A percentile compares a stretch with the other conserved stretches of the same genome.
These are phyloP conservation scores for Fusarium oligoseptatum DNA, from an alignment of 2,329 filamentous ascomycete species.

Conservation along the genomic window DNA sequence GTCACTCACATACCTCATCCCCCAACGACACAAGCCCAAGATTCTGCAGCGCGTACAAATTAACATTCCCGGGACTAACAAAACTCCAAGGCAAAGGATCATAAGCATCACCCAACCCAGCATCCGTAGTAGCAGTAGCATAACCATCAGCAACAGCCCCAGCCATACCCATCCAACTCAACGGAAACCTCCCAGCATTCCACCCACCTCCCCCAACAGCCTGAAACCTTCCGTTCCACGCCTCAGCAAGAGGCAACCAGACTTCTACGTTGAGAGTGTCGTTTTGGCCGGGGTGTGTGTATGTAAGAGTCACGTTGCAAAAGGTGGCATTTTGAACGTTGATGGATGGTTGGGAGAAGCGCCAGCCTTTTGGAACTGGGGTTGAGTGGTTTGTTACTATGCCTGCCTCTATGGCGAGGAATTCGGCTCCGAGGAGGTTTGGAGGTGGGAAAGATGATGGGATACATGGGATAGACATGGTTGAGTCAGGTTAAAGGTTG, in stretches of 20 bases:
- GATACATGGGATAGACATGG: not conserved
- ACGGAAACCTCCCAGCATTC: conserved; percentile 19
- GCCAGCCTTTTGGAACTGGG: not conserved
- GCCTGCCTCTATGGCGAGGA: not conserved
- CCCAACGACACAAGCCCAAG: conserved; percentile 19
- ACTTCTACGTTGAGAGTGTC: conserved; percentile 25
- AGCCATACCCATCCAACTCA: conserved; percentile 15
- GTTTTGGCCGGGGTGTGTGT: conserved; percentile 29
- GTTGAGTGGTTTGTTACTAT: not conserved
- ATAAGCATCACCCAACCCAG: conserved; percentile 12
- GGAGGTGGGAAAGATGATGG: not conserved
- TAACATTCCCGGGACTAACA: conserved; percentile 27
- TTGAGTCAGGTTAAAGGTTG: not conserved
- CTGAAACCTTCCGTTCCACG: conserved; percentile 26
- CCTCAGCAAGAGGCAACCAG: conserved; percentile 15
- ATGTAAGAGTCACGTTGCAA: conserved; percentile 33
- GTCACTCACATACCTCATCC: conserved; percentile 17
- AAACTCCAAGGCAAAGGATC: conserved; percentile 20
- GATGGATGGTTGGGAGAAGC: conserved; percentile 10
- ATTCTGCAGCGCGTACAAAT: conserved; percentile 30
- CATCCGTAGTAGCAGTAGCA: conserved; percentile 29
- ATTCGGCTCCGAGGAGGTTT: not conserved
- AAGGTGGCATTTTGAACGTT: conserved; percentile 15
- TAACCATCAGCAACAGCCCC: conserved; percentile 27
- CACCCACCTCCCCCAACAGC: conserved; percentile 31